These are phyloP conservation scores for Salix brachista DNA, from an alignment of 345 rosid genomes.

Conservation along the genomic window DNA sequence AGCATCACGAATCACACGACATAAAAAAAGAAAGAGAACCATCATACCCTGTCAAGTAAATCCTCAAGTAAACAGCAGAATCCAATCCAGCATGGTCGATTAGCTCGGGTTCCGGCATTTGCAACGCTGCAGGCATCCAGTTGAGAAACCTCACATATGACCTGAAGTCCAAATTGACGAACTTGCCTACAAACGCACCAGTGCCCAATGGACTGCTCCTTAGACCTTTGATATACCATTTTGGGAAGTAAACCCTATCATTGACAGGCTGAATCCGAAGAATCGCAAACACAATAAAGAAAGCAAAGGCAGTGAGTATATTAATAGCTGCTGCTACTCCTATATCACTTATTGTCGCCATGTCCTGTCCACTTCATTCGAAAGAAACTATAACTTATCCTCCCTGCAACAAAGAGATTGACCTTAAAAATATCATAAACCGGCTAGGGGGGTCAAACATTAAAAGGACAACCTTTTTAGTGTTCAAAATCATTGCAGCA, in stretches of 20 bases:
- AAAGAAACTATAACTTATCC: background rate
- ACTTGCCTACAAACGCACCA: slow-evolving; percentile 59
- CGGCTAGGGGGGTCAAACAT: background rate
- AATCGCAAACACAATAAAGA: slow-evolving; percentile 71
- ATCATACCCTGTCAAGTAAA: slow-evolving; percentile 77
- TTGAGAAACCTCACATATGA: slow-evolving; percentile 64
- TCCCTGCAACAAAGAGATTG: slow-evolving; percentile 8
- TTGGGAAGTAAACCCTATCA: slow-evolving; percentile 88
- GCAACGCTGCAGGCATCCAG: slow-evolving; percentile 92
- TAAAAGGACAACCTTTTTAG: background rate
- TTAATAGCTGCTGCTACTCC: slow-evolving; percentile 82
- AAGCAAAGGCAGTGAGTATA: slow-evolving; percentile 67
- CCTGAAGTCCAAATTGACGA: slow-evolving; percentile 72
- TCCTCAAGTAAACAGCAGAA: slow-evolving; percentile 80
- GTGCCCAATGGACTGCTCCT: slow-evolving; percentile 54
- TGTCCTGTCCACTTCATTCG: slow-evolving; percentile 8
- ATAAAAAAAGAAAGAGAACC: background rate
- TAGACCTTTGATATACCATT: slow-evolving; percentile 85
- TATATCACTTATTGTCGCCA: slow-evolving; percentile 82
- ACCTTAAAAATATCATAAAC: background rate
- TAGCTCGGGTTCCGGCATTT: slow-evolving; percentile 92
- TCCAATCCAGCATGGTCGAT: slow-evolving; percentile 89
- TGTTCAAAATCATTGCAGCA: background rate
- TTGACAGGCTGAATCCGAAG: slow-evolving; percentile 86
- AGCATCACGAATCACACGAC: background rate